Evolutionary conservation across 345 rosid species (phyloP), one percentile per base, ranked within the genome.

Genomic region (Balakata baccata): DNA sequence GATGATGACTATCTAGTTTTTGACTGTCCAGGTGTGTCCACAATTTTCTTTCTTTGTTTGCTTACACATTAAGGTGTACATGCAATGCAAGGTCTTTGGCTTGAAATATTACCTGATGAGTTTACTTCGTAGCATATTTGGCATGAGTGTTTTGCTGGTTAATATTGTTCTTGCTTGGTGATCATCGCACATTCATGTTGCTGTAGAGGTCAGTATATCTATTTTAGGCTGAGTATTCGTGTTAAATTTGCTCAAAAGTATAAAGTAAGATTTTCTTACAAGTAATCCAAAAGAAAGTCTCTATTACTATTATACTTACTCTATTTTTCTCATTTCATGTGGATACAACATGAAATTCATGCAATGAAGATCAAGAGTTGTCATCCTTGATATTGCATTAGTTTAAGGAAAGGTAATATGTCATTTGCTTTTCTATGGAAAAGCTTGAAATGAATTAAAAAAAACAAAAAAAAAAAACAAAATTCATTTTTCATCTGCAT

Each of bases 1-100:
- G 97, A 94, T 7, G 98, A 92, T 70, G 98, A 92, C 81, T 92
- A 90, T 75, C 86, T 94, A 52, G 85, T 92, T 52, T 94, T 94
- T 71, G 96, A 92, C 71, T 92, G 98, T 78, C 98, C 98, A 89
- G 98, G 98, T 92, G 97, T 87, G 70, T 62, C 18, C 39, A 12
- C 66, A 49, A 39, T 58, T 25, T 52, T 9, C 68, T 39, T 22
- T 73, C 67, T 50, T 7, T 59, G 2, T 52, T 1, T 67, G 52
- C n/a, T 73, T 7, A 54, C 8, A 14, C 64, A 57, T 64, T 20
- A 52, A 20, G 49, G 57, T 9, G 4, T 25, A 5, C 22, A 13
- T 54, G 69, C 7, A 43, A 13, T 54, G 69, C 7, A 43, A 17
- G 14, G 23, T 22, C 4, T 49, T 34, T 5, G 12, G 17, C 8